phyloP scores from a whole-genome alignment of 2,329 filamentous ascomycete species.

The Colletotrichum chlorophyti region DNA sequence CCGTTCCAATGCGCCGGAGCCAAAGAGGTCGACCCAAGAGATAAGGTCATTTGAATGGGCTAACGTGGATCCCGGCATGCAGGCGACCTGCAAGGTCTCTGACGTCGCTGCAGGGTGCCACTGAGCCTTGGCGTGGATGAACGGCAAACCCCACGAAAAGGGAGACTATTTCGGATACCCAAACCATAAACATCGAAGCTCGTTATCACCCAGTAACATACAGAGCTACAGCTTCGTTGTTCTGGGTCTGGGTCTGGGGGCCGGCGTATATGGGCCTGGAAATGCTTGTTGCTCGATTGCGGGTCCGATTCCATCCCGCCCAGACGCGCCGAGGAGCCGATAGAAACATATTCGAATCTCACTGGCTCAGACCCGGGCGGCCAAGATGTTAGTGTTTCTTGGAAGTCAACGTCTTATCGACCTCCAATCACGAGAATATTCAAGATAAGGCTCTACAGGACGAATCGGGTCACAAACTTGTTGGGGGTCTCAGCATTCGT shows the following conservation, averaged over 20 bases:
- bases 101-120: background rate
- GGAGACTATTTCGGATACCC: too few relatives aligned
- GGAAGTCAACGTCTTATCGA: constrained; percentile 20
- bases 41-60: constrained; percentile 20
- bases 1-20: background rate
- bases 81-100: background rate
- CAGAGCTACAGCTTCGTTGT: background rate
- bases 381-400: constrained; percentile 23
- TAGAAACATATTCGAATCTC: background rate
- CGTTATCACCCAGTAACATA: background rate
- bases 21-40: background rate
- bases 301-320: background rate
- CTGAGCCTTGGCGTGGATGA: constrained; percentile 7
- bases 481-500: background rate
- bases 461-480: background rate
- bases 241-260: background rate
- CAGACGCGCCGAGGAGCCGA: background rate
- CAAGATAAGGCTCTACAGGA: background rate
- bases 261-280: background rate
- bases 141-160: background rate
- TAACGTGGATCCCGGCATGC: background rate
- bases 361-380: background rate
- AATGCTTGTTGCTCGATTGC: constrained; percentile 8
- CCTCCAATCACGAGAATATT: constrained; percentile 7
- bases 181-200: too few relatives aligned